phyloP scores from a whole-genome alignment of 495 filamentous ascomycete species.

The Amorphotheca resinae region DNA sequence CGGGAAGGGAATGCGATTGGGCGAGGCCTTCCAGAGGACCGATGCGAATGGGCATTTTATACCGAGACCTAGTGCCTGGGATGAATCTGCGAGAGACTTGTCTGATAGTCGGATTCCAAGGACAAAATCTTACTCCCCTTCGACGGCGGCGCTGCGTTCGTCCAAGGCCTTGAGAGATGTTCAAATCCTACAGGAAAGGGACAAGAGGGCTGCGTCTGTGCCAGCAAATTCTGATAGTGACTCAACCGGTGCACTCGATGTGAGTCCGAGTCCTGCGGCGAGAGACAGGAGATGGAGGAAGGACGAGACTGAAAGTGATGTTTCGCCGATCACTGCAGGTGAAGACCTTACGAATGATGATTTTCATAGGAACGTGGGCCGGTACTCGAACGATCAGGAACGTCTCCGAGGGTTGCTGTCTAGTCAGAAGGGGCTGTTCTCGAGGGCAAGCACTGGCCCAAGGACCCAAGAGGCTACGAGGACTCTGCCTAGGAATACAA shows the following conservation, averaged over 20 bases:
- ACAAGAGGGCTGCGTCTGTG: background rate
- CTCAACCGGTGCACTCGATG: background rate
- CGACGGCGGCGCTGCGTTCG: slow-evolving; percentile 4
- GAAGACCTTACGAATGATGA: background rate
- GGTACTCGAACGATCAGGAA: background rate
- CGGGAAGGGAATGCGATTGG: slow-evolving; percentile 6
- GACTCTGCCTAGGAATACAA: slow-evolving; percentile 17
- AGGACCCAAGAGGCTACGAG: slow-evolving; percentile 25
- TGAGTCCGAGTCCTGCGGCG: slow-evolving; percentile 6
- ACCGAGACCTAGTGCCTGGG: background rate
- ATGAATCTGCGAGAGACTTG: background rate
- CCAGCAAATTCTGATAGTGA: slow-evolving; percentile 13
- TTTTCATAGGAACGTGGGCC: background rate
- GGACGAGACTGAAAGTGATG: background rate
- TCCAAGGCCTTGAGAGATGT: background rate
- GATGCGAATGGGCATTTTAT: slow-evolving; percentile 7
- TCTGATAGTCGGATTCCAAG: slow-evolving; percentile 15
- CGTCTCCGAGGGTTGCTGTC: no score
- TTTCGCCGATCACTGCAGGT: background rate
- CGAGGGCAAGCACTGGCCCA: slow-evolving; percentile 21
- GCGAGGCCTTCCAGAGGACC: slow-evolving; percentile 11
- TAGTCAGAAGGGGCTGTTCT: slow-evolving; percentile 14
- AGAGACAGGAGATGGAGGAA: background rate
- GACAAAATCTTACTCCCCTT: slow-evolving; percentile 1
- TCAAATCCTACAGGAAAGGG: background rate